These are phyloP conservation scores for Bauhinia variegata DNA, from an alignment of 306 rosid genomes.

Conservation along the genomic window DNA sequence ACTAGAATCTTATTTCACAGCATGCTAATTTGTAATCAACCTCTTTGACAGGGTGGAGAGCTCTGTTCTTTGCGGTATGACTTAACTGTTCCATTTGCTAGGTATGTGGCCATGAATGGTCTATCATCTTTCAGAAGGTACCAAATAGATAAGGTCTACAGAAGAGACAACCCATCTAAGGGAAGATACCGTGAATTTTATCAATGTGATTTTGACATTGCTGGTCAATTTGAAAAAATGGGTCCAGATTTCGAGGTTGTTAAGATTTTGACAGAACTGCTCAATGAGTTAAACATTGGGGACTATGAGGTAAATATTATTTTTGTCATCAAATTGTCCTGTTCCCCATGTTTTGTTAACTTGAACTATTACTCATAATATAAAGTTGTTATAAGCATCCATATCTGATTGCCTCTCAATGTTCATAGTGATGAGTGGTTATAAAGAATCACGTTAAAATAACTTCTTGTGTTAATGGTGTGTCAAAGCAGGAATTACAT, in stretches of 20 bases:
- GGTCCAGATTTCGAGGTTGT: conserved; percentile 90
- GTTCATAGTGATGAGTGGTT: conserved; percentile 8
- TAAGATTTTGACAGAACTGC: conserved; percentile 83
- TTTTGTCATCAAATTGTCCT: too few relatives aligned
- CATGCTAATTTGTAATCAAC: conserved; percentile 31
- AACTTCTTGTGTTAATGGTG: too few relatives aligned
- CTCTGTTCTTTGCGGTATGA: conserved; percentile 83
- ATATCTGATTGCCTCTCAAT: neutral
- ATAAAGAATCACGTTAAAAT: neutral
- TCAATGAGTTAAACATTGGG: conserved; percentile 84
- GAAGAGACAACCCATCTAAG: conserved; percentile 97
- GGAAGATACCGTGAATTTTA: conserved; percentile 97
- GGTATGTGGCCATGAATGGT: conserved; percentile 89
- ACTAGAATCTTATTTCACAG: conserved; percentile 15
- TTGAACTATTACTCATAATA: neutral
- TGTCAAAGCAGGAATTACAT: too few relatives aligned
- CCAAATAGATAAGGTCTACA: conserved; percentile 93
- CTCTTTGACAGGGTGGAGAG: conserved; percentile 83
- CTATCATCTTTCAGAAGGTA: conserved; percentile 84
- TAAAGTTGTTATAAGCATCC: neutral
- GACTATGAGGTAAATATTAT: conserved; percentile 95
- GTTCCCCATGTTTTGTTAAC: neutral
- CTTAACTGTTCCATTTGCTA: conserved; percentile 92
- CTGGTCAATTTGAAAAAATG: conserved; percentile 87
- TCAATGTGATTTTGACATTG: conserved; percentile 95